phyloP scores from a whole-genome alignment of 352 stramenopile genomes.

The Thraustotheca clavata region DNA sequence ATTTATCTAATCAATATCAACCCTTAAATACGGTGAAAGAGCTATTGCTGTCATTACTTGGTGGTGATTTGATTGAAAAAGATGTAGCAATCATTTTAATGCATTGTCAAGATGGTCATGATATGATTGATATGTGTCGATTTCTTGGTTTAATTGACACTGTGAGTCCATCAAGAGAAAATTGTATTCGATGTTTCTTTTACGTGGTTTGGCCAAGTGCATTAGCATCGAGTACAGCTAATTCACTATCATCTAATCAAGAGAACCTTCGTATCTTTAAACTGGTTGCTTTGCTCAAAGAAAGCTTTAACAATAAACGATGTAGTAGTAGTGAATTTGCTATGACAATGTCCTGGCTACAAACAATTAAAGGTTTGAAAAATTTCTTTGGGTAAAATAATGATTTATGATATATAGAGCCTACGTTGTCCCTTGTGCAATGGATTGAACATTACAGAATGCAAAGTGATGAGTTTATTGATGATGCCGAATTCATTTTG shows the following conservation, averaged over 20 bases:
- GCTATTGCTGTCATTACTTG: background rate
- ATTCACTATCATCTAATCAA: too few relatives aligned
- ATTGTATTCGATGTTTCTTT: constrained; percentile 39
- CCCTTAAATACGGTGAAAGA: background rate
- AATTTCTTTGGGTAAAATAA: too few relatives aligned
- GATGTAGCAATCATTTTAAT: background rate
- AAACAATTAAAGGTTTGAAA: too few relatives aligned
- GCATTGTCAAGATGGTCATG: constrained; percentile 6
- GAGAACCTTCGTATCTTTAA: constrained; percentile 40
- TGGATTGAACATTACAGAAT: too few relatives aligned
- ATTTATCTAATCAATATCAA: background rate
- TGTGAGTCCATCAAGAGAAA: constrained; percentile 31
- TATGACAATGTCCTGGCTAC: too few relatives aligned
- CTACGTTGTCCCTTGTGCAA: too few relatives aligned
- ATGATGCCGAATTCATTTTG: too few relatives aligned
- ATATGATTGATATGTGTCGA: constrained; percentile 21
- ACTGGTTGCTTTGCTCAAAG: constrained; percentile 36
- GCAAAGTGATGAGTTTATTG: too few relatives aligned
- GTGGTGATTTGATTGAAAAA: background rate
- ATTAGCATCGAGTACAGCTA: constrained; percentile 36
- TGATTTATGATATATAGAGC: too few relatives aligned
- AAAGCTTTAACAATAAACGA: too few relatives aligned
- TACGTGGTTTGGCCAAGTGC: constrained; percentile 42
- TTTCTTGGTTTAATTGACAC: constrained; percentile 33
- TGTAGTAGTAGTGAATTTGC: too few relatives aligned